Base-by-base conservation (phyloP, 2,329 filamentous ascomycete species). In the Epichloe bromicola region DNA sequence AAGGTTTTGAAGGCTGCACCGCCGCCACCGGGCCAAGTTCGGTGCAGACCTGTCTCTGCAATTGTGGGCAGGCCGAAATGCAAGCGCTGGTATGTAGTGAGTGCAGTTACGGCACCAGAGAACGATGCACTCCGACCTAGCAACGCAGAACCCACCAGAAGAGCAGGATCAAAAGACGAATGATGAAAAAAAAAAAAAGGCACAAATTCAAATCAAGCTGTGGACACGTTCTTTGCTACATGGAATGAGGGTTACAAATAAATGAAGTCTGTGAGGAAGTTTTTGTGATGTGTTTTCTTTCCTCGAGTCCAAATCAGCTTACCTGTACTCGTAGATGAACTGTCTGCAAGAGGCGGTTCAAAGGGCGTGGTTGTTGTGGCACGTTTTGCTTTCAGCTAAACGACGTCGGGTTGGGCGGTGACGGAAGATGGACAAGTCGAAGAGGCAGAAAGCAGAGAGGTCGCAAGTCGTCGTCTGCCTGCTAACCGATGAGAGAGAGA, bases 1-100 rank as follows among this genome's bases (percentile, higher is more conserved):
- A 52, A 51, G 50, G 49, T 34, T 54, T 17, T 49, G 48, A 53
- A 53, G 41, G 48, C 45, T 33, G n/a, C 6, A 15, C 23, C 39
- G 45, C 40, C 50, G 53, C 55, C 55, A 55, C 52, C 52, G 54
- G 52, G 44, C 46, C 23, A 54, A 54, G 52, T 53, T 54, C 50
- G 54, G 55, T 46, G 52, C 49, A 55, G 43, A 43, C 39, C 43
- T 26, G 23, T 23, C 17, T 41, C 19, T 17, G 34, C 33, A 39
- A 45, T 33, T 42, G 41, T 45, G 45, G 52, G 23, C 39, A 39
- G 34, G 40, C 36, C 52, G 48, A 42, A 47, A 19, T 36, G 36
- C 26, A 26, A 38, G 14, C 15, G 46, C 2, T 41, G 42, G 5
- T 2, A 15, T 17, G 3, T 39, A 17, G 38, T 37, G 44, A 17